phyloP scores from a whole-genome alignment of 768 basidiomycete species.

The Auriscalpium microsporum region DNA sequence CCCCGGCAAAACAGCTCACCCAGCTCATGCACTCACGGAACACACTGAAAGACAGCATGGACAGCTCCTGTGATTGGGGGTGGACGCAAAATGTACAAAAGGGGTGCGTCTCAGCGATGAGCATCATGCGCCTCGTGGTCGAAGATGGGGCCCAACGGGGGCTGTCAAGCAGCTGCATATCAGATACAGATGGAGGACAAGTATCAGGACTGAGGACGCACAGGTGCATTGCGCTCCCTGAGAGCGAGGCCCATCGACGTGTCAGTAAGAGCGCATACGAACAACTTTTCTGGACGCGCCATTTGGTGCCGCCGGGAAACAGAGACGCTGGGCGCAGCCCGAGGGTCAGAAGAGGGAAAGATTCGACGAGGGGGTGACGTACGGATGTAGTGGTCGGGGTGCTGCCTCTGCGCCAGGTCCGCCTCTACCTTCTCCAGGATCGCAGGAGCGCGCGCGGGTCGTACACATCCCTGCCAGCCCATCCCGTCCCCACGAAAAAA shows the following conservation, averaged over 20 bases:
- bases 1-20: no score
- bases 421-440: slow-evolving; percentile 78
- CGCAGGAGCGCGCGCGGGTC: slow-evolving; percentile 74
- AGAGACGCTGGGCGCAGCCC: slow-evolving; percentile 46
- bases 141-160: slow-evolving; percentile 13
- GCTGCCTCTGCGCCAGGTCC: slow-evolving; percentile 51
- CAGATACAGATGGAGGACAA: background rate
- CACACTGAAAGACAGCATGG: no score
- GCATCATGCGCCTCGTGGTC: slow-evolving; percentile 12
- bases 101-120: background rate
- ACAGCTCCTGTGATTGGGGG: no score
- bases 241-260: background rate
- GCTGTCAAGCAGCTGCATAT: background rate
- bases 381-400: slow-evolving; percentile 94
- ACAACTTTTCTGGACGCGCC: slow-evolving; percentile 42
- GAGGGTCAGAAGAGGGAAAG: background rate
- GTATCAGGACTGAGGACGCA: slow-evolving; percentile 28
- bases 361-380: background rate
- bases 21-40: no score
- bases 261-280: slow-evolving; percentile 5
- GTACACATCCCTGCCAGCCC: slow-evolving; percentile 53
- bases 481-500: background rate
- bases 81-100: no score
- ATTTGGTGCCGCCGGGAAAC: slow-evolving; percentile 89
- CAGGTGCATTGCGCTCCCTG: slow-evolving; percentile 81